These are phyloP conservation scores for Alternaria ethzedia DNA, from an alignment of 2,329 filamentous ascomycete species.

Conservation along the genomic window DNA sequence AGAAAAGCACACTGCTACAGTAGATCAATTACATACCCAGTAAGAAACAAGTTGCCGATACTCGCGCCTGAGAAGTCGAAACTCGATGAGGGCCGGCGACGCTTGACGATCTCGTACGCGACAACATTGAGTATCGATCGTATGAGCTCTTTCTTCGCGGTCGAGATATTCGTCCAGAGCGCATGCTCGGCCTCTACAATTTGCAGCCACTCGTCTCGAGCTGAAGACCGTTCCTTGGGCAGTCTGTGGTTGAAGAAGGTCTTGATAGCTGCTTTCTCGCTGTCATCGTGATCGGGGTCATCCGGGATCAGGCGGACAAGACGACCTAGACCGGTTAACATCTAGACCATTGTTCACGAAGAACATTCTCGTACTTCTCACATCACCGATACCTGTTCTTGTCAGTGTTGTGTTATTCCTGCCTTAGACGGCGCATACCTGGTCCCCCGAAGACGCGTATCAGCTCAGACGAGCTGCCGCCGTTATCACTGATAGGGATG, in stretches of 20 bases:
- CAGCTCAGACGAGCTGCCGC: slow-evolving; percentile 89
- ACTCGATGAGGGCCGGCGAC: slow-evolving; percentile 53
- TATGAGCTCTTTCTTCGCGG: slow-evolving; percentile 60
- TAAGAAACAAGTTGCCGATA: slow-evolving; percentile 60
- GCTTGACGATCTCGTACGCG: slow-evolving; percentile 58
- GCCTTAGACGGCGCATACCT: slow-evolving; percentile 58
- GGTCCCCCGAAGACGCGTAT: slow-evolving; percentile 95
- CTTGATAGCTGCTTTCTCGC: slow-evolving; percentile 73
- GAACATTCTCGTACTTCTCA: slow-evolving; percentile 65
- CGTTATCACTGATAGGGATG: slow-evolving; percentile 95
- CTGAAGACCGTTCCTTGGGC: slow-evolving; percentile 64
- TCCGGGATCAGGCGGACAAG: slow-evolving; percentile 89
- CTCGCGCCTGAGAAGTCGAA: slow-evolving; percentile 59
- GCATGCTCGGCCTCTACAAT: slow-evolving; percentile 83
- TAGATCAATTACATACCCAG: slow-evolving; percentile 48
- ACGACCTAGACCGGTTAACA: slow-evolving; percentile 64
- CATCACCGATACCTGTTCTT: slow-evolving; percentile 68
- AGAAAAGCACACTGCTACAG: neutral
- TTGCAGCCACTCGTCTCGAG: slow-evolving; percentile 82
- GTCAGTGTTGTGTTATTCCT: neutral
- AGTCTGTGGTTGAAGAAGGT: slow-evolving; percentile 87
- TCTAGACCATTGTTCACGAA: neutral
- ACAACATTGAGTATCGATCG: slow-evolving; percentile 58
- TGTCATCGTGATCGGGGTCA: slow-evolving; percentile 56
- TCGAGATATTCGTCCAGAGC: slow-evolving; percentile 69